A percentile compares a stretch with the other conserved stretches of the same genome.
Evolutionary conservation across 2,329 filamentous ascomycete genomes (phyloP).

Genomic region (Rhynchosporium agropyri): DNA sequence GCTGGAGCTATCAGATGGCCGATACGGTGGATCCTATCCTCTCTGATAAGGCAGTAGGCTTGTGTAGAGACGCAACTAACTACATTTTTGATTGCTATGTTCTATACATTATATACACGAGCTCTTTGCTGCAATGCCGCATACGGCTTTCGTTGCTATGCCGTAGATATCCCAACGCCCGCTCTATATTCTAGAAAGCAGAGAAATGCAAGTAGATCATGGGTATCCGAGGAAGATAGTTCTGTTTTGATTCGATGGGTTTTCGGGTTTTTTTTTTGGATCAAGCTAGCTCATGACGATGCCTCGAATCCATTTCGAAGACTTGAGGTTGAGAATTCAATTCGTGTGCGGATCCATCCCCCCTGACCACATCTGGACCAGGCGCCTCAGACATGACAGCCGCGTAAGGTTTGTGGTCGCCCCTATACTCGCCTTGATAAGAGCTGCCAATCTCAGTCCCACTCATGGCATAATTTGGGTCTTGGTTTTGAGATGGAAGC

Average conservation of each 20-base stretch:
- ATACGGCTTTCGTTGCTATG: background rate
- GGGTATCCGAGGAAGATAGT: slow-evolving; percentile 5
- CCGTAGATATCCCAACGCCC: slow-evolving; percentile 8
- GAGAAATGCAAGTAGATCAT: background rate
- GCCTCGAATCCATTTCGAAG: slow-evolving; percentile 12
- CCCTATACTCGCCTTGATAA: slow-evolving; percentile 12
- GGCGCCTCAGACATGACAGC: slow-evolving; percentile 14
- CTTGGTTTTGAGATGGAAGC: background rate
- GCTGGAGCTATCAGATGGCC: no score
- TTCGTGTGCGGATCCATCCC: slow-evolving; percentile 3
- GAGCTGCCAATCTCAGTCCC: background rate
- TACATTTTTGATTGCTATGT: background rate
- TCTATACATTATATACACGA: background rate
- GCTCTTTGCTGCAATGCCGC: background rate
- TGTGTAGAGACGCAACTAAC: background rate
- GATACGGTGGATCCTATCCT: no score
- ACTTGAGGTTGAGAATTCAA: slow-evolving; percentile 1
- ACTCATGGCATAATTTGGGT: background rate
- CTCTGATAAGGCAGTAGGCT: background rate
- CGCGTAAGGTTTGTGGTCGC: slow-evolving; percentile 15
- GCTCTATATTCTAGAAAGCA: background rate
- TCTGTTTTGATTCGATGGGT: background rate
- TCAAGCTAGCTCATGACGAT: slow-evolving; percentile 14
- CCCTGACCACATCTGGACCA: background rate
- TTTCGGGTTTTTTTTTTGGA: background rate